Base-by-base conservation (phyloP, 352 stramenopile genomes). In the Globisporangium iwayamae region DNA sequence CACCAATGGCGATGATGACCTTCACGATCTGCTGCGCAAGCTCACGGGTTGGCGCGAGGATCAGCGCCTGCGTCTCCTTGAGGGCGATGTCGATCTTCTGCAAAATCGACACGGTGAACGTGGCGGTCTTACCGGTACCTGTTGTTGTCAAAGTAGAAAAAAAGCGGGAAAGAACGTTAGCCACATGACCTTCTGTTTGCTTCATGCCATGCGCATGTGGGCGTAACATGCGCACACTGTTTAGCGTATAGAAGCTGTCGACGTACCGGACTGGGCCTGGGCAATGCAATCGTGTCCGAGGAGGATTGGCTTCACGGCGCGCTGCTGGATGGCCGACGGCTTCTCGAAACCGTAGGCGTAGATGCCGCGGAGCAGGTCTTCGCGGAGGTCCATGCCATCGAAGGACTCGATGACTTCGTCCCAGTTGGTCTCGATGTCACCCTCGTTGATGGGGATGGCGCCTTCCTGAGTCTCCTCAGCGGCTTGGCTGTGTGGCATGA, bases 291-390 rank as follows among this genome's bases (percentile, higher is more conserved):
- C 97, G 67, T 96, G 87, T 69, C 97, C 97, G 61, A 98, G 70
- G 30, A 99, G 90, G 59, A 98, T 98, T 48, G 98, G 98, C 83
- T 98, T 98, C 59, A 99, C 96, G n/a, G 91, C 90, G 62, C 96
- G 87, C 81, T 99, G 96, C 83, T 99, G 98, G 81, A 99, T 99
- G 54, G 98, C 97, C 67, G 97, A 99, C 41, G 98, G 98, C 83
- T 99, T 99, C 80, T 99, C 98, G 74, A 99, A 99, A 97, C 98
- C 98, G 82, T 99, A 99, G 16, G 96, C 96, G 82, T 99, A 99
- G 74, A 99, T 99, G 62, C 98, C 98, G 68, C 97, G 89, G 34
- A 99, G 92, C 50, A 99, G 83, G 74, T 99, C 96, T 75, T 99
- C 96, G 52, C 96, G 94, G 57, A 99, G 79, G 39, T 98, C 93